These are phyloP conservation scores for Lachnellula subtilissima DNA, from an alignment of 2,329 filamentous ascomycete genomes.

Conservation along the genomic window DNA sequence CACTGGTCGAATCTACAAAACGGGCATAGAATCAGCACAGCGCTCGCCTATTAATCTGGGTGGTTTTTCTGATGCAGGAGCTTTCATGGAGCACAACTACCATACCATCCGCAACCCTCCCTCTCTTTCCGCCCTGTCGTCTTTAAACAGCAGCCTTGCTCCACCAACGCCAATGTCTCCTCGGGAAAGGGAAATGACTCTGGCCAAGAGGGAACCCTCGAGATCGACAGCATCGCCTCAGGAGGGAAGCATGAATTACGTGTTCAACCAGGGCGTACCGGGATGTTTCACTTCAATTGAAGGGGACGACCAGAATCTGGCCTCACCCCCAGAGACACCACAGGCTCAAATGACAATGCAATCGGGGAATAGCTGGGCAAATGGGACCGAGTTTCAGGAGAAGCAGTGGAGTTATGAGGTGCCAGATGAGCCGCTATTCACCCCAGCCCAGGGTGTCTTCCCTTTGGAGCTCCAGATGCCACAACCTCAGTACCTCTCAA, in stretches of 20 bases:
- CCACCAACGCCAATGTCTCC: conserved; percentile 32
- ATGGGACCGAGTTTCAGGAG: conserved; percentile 15
- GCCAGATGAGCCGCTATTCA: conserved; percentile 27
- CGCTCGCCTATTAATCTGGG: conserved; percentile 29
- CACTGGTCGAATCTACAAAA: conserved; percentile 27
- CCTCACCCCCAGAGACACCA: conserved; percentile 29
- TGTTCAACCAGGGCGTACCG: conserved; percentile 21
- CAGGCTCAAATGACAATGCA: conserved; percentile 19
- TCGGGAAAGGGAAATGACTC: conserved; percentile 24
- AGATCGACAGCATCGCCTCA: conserved; percentile 25
- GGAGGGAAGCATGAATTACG: conserved; percentile 19
- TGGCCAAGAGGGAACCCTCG: conserved; percentile 19
- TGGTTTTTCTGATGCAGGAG: conserved; percentile 23
- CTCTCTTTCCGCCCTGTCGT: conserved; percentile 22
- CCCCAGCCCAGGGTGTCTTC: conserved; percentile 26
- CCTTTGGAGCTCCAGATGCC: conserved; percentile 25
- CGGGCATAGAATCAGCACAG: conserved; percentile 28
- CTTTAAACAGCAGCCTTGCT: conserved; percentile 29
- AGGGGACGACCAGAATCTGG: conserved; percentile 21
- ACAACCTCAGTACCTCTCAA: conserved; percentile 22
- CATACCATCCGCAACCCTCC: conserved; percentile 21
- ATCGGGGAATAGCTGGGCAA: conserved; percentile 15
- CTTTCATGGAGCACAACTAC: conserved; percentile 27
- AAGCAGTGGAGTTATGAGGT: conserved; percentile 24
- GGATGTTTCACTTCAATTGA: conserved; percentile 22